phyloP scores from a whole-genome alignment of 139 green algal genomes.

The Closterium sp. region DNA sequence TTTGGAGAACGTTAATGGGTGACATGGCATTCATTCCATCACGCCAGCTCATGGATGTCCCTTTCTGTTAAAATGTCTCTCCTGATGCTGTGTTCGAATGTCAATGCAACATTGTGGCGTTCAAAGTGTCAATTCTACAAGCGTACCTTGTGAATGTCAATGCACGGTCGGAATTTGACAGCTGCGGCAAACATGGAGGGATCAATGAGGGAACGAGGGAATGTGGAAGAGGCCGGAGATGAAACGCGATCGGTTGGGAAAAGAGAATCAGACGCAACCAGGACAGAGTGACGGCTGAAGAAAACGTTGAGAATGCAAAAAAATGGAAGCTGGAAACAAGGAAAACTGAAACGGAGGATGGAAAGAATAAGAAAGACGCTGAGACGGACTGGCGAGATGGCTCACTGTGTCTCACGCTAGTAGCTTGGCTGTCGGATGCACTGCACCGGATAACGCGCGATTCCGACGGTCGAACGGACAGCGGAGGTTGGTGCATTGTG shows the following conservation, averaged over 20 bases:
- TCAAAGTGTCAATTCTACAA: neutral
- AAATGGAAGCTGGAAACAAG: neutral
- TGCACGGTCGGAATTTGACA: conserved; percentile 89
- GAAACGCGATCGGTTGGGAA: neutral
- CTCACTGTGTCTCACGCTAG: neutral
- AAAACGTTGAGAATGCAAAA: neutral
- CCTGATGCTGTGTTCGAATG: neutral
- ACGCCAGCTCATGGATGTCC: neutral
- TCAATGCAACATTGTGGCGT: neutral
- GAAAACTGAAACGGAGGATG: neutral
- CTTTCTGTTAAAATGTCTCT: neutral
- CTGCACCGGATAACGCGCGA: neutral
- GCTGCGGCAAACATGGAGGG: neutral
- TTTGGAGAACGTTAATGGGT: neutral
- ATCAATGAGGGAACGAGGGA: neutral
- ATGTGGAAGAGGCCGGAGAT: neutral
- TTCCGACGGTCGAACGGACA: neutral
- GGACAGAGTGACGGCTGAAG: neutral
- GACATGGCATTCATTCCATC: neutral
- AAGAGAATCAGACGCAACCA: neutral
- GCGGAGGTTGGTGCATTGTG: neutral
- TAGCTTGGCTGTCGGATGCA: neutral
- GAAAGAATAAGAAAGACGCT: neutral
- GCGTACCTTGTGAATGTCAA: conserved; percentile 96
- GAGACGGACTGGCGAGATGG: neutral